These are phyloP conservation scores for Agaricus blazei DNA, from an alignment of 768 basidiomycete species.

Conservation along the genomic window DNA sequence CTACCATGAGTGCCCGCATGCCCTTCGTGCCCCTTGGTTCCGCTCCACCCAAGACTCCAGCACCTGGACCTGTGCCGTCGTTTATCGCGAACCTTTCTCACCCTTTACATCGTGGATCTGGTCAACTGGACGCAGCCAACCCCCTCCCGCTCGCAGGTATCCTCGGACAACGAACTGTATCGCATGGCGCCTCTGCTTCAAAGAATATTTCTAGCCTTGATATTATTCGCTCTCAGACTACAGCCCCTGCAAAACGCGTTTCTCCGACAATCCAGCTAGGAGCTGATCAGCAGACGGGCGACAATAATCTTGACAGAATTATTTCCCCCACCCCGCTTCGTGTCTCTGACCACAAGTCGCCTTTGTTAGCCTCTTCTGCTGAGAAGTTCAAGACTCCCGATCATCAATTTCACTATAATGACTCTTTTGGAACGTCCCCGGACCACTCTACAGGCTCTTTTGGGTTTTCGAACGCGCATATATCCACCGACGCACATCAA, in stretches of 20 bases:
- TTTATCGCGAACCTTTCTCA: background rate
- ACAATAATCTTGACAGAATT: background rate
- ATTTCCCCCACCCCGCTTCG: background rate
- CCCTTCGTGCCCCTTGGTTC: background rate
- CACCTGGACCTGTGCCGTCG: background rate
- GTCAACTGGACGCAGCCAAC: background rate
- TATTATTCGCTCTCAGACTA: constrained; percentile 2
- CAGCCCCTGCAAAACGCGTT: background rate
- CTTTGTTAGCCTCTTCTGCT: background rate
- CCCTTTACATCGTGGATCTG: background rate
- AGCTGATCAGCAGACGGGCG: background rate
- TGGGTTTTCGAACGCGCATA: constrained; percentile 6
- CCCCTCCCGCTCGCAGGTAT: background rate
- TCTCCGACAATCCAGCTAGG: background rate
- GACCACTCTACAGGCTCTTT: background rate
- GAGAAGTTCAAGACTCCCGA: background rate
- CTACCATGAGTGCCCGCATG: constrained; percentile 6
- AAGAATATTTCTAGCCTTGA: background rate
- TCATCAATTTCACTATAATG: background rate
- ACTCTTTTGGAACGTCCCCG: background rate
- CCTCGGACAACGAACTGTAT: background rate
- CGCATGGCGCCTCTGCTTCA: background rate
- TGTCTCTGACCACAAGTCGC: background rate
- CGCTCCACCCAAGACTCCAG: background rate
- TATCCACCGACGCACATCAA: background rate